Base-by-base conservation (phyloP, 2,329 filamentous ascomycete genomes). In the Pestalotiopsis fici region DNA sequence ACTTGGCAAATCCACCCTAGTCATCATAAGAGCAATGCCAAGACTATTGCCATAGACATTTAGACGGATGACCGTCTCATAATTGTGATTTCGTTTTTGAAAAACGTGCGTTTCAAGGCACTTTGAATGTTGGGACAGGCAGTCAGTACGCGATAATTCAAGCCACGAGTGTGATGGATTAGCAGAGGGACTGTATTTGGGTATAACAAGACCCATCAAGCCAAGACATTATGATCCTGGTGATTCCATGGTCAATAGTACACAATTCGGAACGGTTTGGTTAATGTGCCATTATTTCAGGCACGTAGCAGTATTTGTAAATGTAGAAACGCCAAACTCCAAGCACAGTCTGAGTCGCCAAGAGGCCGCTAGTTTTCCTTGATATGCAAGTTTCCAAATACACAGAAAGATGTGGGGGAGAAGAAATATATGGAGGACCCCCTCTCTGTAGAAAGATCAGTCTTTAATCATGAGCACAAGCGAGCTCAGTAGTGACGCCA, bases 401-500 rank as follows among this genome's bases (percentile, higher is more conserved):
- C 43, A 50, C 43, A 21, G 18, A 50, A 50, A 50, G n/a, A 50
- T 50, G 18, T 35, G 43, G 15, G 18, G 21, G 21, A 50, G 15
- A 50, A 50, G 43, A 50, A 50, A 3, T 18, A n/a, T n/a, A 7
- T 9, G 11, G 21, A n/a, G 21, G 5, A 9, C n/a, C 43, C 21
- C 43, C 18, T n/a, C 43, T 23, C n/a, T 23, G 43, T 21, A n/a
- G 43, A 12, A 39, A 37, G 2, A 60, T 60, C 25, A 54, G 23
- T 65, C 63, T 23, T 65, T 65, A 50, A 65, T 59, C 63, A 65
- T 65, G 31, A 65, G 50, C 9, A 23, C 63, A 28, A 57, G 18
- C 13, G 50, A 57, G 31, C 64, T 64, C 50, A 68, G 43, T 13
- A 68, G 31, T 5, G 64, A 65, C 11, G 31, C 70, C 43, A 73